Evolutionary conservation across 2,329 filamentous ascomycete species (phyloP), one percentile per base, ranked within the genome.

Genomic region (Xylaria polymorpha): DNA sequence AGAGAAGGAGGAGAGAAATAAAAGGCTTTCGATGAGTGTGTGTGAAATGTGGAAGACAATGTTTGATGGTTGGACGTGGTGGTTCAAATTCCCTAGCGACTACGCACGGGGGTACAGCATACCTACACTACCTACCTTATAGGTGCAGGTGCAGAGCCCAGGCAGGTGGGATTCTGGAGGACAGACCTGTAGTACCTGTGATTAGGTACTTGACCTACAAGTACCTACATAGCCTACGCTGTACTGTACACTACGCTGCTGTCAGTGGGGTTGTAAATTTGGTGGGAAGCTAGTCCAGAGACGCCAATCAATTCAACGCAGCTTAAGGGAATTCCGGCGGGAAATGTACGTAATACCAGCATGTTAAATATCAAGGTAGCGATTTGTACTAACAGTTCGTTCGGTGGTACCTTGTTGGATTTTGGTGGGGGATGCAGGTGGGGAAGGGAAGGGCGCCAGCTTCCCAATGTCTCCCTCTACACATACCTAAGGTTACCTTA

Each of bases 1-100:
- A 35, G 25, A 32, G 43, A 18, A 56, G 53, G 44, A 44, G 41
- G 39, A 48, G 20, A 56, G 18, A 41, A 68, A 61, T 68, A 61
- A 68, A 68, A 51, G 48, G 46, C 18, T 43, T 53, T 10, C 39
- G 66, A 35, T 61, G 62, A 65, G 58, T 32, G 46, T 46, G 62
- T 32, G 41, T 37, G 37, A 61, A 44, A 61, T 32, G 62, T 46
- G 46, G 48, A 63, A 59, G 53, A 61, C 29, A 43, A 53, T 15
- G 25, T 51, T 56, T 55, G 46, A 41, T 55, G 43, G 53, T 39
- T 64, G 61, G 65, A 55, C 44, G 55, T 61, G 62, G 46, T 57
- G 48, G 61, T 61, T 69, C 48, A 46, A 60, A 58, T 41, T 67
- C 48, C 35, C 57, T 66, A 44, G 64, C 35, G 48, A 61, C 22